Base-by-base conservation (phyloP, 164 flowering plant genomes). In the Echeveria elegans region DNA sequence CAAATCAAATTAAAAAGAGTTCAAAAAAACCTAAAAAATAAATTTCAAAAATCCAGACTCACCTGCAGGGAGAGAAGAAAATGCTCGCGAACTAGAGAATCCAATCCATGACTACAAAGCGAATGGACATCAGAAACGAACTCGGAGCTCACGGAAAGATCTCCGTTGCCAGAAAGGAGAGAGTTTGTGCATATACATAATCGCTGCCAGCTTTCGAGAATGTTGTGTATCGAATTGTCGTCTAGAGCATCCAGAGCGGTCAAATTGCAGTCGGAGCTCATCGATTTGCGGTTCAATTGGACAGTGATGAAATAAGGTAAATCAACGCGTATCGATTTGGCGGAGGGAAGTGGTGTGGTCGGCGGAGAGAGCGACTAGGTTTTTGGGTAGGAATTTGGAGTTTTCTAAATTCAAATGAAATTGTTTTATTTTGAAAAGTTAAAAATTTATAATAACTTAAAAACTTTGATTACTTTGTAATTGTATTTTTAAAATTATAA, bases 31-130 rank as follows among this genome's bases (percentile, higher is more conserved):
- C n/a, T n/a, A n/a, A n/a, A n/a, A n/a, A n/a, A n/a, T n/a, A n/a
- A n/a, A n/a, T n/a, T n/a, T n/a, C 18, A 4, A 6, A 16, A 4
- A 45, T 40, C 6, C 9, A 47, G 24, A 14, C 23, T 9, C 62
- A 92, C 97, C 95, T 91, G 83, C 5, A 91, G 74, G 3, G 81
- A 72, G 14, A 71, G 71, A 71, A 91, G 80, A 65, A 94, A 91
- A 76, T 88, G 87, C 66, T 89, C 92, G 32, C 72, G 74, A 31
- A 84, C 75, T 16, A 91, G 86, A 69, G 90, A 78, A 28, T 64
- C 69, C 65, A 94, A 87, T 3, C 88, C 86, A 62, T 83, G 80
- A 63, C 72, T 79, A 76, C 85, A 83, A 52, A 94, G 90, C 58
- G 63, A 30, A 16, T 76, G 83, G 1, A 82, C 86, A 66, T 73